Evolutionary conservation across 345 rosid genomes (phyloP).

Genomic region (Passiflora organensis): DNA sequence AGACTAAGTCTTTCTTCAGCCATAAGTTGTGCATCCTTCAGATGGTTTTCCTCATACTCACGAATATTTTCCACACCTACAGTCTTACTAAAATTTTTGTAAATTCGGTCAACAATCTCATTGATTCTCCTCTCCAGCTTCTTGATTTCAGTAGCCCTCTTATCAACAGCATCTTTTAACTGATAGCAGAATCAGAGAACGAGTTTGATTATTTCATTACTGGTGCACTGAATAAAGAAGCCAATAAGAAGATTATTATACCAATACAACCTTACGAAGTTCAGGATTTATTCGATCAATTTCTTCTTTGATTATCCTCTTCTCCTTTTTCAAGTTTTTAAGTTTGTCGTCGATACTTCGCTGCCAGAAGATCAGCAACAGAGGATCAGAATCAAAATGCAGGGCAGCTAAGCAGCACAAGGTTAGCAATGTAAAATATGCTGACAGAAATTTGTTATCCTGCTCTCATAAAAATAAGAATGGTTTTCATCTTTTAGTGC

Average conservation of each 20-base stretch:
- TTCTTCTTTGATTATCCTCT: conserved; percentile 55
- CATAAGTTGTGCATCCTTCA: conserved; percentile 76
- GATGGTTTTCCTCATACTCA: conserved; percentile 92
- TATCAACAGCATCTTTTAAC: conserved; percentile 57
- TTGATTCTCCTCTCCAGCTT: conserved; percentile 86
- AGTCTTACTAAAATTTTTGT: conserved; percentile 62
- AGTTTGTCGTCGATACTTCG: conserved; percentile 84
- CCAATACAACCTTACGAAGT: conserved; percentile 51
- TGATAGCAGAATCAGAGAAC: conserved; percentile 31
- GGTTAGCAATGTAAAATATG: no score
- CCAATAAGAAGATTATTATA: conserved; percentile 3
- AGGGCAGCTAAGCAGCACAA: neutral
- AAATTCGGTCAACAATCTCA: conserved; percentile 75
- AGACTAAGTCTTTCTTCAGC: conserved; percentile 89
- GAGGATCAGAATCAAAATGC: conserved; percentile 2
- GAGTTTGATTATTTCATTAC: conserved; percentile 11
- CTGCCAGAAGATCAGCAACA: conserved; percentile 37
- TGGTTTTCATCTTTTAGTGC: no score
- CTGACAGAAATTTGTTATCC: no score
- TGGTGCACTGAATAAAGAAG: conserved; percentile 5
- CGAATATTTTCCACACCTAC: conserved; percentile 93
- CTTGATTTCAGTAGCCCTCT: conserved; percentile 55
- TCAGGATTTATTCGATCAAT: conserved; percentile 63
- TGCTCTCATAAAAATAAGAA: no score
- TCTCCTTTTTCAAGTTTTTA: conserved; percentile 65